phyloP scores from a whole-genome alignment of 306 rosid species.

The Castanopsis chinensis region DNA sequence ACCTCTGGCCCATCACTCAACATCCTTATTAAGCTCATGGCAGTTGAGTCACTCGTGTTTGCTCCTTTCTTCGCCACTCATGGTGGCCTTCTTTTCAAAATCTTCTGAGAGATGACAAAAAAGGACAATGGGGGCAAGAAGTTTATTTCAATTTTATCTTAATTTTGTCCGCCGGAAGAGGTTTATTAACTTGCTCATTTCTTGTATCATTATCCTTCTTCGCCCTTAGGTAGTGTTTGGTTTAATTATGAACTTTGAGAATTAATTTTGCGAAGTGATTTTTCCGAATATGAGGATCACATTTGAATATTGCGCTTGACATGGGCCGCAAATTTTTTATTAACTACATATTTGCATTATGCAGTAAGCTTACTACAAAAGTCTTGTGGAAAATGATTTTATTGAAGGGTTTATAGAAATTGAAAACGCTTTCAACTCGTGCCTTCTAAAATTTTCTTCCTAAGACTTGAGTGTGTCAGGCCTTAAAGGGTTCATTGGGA shows the following conservation, averaged over 20 bases:
- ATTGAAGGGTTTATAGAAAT: too few relatives aligned
- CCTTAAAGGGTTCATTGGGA: too few relatives aligned
- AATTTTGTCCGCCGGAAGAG: neutral
- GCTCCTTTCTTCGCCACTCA: slow-evolving; percentile 75
- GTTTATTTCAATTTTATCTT: slow-evolving; percentile 3
- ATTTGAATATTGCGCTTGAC: neutral
- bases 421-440: too few relatives aligned
- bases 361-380: neutral
- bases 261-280: slow-evolving; percentile 15
- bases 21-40: slow-evolving; percentile 80
- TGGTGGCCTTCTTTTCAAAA: slow-evolving; percentile 68
- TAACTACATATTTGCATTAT: neutral
- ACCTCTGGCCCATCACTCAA: slow-evolving; percentile 79
- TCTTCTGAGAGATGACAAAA: slow-evolving; percentile 32
- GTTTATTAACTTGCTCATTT: slow-evolving; percentile 4
- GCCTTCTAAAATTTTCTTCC: too few relatives aligned
- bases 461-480: too few relatives aligned
- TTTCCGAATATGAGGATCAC: neutral
- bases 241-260: slow-evolving; percentile 25
- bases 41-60: slow-evolving; percentile 62
- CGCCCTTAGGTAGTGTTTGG: slow-evolving; percentile 24
- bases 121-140: slow-evolving; percentile 10
- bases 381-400: neutral
- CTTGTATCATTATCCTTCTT: slow-evolving; percentile 31
- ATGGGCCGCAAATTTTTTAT: neutral